Percentiles rank a stretch among this genome's conserved stretches.
Evolutionary conservation across 306 rosid genomes (phyloP).

Genomic region (Trifolium fragiferum): DNA sequence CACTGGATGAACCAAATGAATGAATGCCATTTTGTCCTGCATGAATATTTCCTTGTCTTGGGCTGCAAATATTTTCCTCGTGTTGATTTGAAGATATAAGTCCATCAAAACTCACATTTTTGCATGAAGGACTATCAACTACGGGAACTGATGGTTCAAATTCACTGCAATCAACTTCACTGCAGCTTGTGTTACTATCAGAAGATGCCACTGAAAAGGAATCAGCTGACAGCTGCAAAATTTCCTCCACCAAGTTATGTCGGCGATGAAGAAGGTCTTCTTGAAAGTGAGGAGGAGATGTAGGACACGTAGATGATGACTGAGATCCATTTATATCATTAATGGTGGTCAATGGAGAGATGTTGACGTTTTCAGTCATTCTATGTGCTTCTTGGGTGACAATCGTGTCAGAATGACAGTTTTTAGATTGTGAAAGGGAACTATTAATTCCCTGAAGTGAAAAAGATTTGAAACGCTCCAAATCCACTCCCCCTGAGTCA

Average conservation of each 20-base stretch:
- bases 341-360: slow-evolving; percentile 60
- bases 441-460: slow-evolving; percentile 50
- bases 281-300: slow-evolving; percentile 95
- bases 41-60: slow-evolving; percentile 44
- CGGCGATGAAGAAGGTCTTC: slow-evolving; percentile 92
- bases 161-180: slow-evolving; percentile 66
- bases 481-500: slow-evolving; percentile 53
- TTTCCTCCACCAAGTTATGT: slow-evolving; percentile 88
- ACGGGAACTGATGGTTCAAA: slow-evolving; percentile 51
- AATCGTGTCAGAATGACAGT: slow-evolving; percentile 40
- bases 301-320: slow-evolving; percentile 64
- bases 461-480: slow-evolving; percentile 48
- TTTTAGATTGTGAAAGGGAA: slow-evolving; percentile 50
- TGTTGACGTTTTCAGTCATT: slow-evolving; percentile 51
- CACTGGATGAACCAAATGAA: slow-evolving; percentile 44
- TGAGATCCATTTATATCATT: slow-evolving; percentile 66
- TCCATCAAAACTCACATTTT: slow-evolving; percentile 49
- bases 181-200: slow-evolving; percentile 87
- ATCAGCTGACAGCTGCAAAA: slow-evolving; percentile 86
- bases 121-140: slow-evolving; percentile 47
- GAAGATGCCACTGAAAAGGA: slow-evolving; percentile 90
- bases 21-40: slow-evolving; percentile 55
- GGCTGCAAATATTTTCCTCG: slow-evolving; percentile 46
- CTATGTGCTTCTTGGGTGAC: slow-evolving; percentile 45
- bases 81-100: slow-evolving; percentile 42